Evolutionary conservation across 352 stramenopile species (phyloP), one percentile per base, ranked within the genome.

Genomic region (Phytophthora gonapodyides): DNA sequence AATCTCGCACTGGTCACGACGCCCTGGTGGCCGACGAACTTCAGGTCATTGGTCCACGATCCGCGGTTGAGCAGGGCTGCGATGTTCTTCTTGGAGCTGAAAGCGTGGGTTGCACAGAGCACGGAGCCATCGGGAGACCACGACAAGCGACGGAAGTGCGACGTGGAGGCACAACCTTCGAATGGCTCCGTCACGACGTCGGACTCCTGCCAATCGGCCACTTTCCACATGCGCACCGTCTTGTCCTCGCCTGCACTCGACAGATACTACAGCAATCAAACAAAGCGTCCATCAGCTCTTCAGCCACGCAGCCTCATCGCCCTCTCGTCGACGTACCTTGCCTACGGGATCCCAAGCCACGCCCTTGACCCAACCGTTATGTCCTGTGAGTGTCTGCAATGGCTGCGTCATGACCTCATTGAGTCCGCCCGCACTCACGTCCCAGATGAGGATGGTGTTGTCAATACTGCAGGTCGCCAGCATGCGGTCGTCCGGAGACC

Each of bases 401-500:
- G 87, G 87, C 62, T 90, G 82, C 34, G 67, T 91, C 76, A 94
- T 89, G n/a, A 93, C 76, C 2, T 88, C 69, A 31, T 53, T 76
- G 17, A 90, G 38, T 24, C 64, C 70, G 1, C 76, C 63, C 11
- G 77, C 64, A 49, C 84, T 78, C 19, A 96, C 81, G 53, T 89
- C 80, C 87, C 87, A 96, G 52, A 96, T 91, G 43, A 91, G 73
- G 58, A 96, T 93, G 31, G 82, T 84, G 59, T 96, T 96, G 70
- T 96, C 87, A 56, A 96, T 94, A 55, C 84, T 94, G 69, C 87
- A 96, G 2, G 84, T 94, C n/a, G 87, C 87, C 15, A 96, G 64
- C 67, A 94, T 91, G 7, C 84, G 83, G 61, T 96, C 87, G 65
- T 96, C 87, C 0, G 87, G 87, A 2, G 87, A 96, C 87, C 87